Evolutionary conservation across 2,329 filamentous ascomycete species (phyloP).

Genomic region (Claviceps cyperi): DNA sequence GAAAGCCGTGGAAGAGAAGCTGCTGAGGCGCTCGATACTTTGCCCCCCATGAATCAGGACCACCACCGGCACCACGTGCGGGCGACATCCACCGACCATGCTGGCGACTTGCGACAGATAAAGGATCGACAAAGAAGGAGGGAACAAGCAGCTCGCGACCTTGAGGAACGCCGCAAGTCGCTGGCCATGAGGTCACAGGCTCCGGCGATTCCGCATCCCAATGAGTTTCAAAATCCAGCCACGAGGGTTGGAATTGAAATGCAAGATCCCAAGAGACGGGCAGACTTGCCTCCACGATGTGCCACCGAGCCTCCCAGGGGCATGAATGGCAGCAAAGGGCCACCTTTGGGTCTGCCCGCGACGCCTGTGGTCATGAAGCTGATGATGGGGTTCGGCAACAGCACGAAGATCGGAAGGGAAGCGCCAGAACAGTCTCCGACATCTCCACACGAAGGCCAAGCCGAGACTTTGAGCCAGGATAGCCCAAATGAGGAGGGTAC

Average conservation of each 20-base stretch:
- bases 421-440: conserved; percentile 44
- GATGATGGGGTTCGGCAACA: conserved; percentile 46
- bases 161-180: conserved; percentile 78
- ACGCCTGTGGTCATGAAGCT: conserved; percentile 86
- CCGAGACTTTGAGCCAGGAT: conserved; percentile 25
- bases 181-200: conserved; percentile 67
- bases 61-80: conserved; percentile 12
- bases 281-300: conserved; percentile 40
- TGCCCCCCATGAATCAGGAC: conserved; percentile 15
- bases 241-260: conserved; percentile 24
- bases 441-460: conserved; percentile 25
- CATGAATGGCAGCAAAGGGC: conserved; percentile 33
- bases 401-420: conserved; percentile 21
- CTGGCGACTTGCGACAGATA: conserved; percentile 39
- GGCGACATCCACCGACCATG: conserved; percentile 30
- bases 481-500: conserved; percentile 18
- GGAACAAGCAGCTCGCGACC: conserved; percentile 65
- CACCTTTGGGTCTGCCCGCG: conserved; percentile 66
- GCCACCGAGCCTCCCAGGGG: conserved; percentile 47
- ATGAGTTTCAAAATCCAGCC: conserved; percentile 26
- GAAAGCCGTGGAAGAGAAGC: conserved; percentile 23
- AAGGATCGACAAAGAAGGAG: conserved; percentile 52
- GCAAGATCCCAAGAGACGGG: conserved; percentile 25
- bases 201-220: conserved; percentile 65
- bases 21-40: conserved; percentile 16